Percentiles rank a stretch among this genome's conserved stretches.
Conservation (phyloP, 2,329 filamentous ascomycete genomes). For the Dothidotthia symphoricarpi region DNA sequence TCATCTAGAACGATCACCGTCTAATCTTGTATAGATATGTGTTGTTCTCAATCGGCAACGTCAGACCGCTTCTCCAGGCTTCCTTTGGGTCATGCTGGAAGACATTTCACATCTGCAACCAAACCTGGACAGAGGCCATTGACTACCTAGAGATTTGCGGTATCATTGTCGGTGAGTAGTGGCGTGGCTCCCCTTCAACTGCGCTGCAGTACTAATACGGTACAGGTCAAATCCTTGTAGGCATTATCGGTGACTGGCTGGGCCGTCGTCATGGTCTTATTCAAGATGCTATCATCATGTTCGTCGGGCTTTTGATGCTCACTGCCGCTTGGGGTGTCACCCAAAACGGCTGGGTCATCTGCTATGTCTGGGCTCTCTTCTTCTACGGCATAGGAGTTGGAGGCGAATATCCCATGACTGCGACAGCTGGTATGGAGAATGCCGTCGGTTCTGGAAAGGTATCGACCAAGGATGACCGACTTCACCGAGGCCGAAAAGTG, state of each 20-base stretch:
- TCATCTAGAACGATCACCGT: not conserved
- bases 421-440: slow-evolving; percentile 91
- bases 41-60: slow-evolving; percentile 92
- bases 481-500: slow-evolving; percentile 94
- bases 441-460: slow-evolving; percentile 80
- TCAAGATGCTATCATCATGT: slow-evolving; percentile 93
- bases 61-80: slow-evolving; percentile 75
- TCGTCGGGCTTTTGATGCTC: slow-evolving; percentile 86
- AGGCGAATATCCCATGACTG: slow-evolving; percentile 95
- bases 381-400: slow-evolving; percentile 76
- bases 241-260: slow-evolving; percentile 75
- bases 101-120: slow-evolving; percentile 62
- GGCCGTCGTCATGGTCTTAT: slow-evolving; percentile 94
- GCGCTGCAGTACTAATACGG: not conserved
- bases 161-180: slow-evolving; percentile 73
- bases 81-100: slow-evolving; percentile 81
- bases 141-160: slow-evolving; percentile 91
- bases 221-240: slow-evolving; percentile 71
- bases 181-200: not conserved
- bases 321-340: slow-evolving; percentile 85
- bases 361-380: slow-evolving; percentile 92
- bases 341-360: slow-evolving; percentile 93
- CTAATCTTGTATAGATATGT: slow-evolving; percentile 63
- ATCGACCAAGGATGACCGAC: slow-evolving; percentile 86
- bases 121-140: slow-evolving; percentile 78